These are phyloP conservation scores for Straminergon stramineum DNA, from an alignment of 225 moss, liverwort and hornwort species.

Conservation along the genomic window DNA sequence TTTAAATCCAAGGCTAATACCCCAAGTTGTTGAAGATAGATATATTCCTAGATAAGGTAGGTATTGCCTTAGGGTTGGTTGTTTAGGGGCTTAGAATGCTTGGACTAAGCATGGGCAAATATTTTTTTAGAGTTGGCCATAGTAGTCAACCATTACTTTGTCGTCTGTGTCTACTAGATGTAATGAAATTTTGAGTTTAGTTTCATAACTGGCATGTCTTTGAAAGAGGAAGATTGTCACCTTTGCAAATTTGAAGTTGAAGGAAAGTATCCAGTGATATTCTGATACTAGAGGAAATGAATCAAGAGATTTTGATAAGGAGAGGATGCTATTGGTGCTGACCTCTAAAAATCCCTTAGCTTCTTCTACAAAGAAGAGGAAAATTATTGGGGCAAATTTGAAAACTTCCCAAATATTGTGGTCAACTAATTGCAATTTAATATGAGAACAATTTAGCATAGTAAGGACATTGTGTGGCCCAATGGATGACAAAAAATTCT, in stretches of 20 bases:
- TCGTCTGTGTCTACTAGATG: accelerated
- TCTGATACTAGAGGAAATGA: background rate
- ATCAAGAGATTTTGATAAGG: accelerated
- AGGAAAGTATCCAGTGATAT: accelerated
- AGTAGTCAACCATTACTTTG: accelerated
- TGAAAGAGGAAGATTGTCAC: background rate
- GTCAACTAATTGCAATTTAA: background rate
- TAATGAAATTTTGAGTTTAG: background rate
- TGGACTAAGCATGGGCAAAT: accelerated
- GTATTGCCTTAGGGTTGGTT: background rate
- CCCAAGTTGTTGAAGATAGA: accelerated
- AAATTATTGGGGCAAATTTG: accelerated
- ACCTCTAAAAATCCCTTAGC: accelerated
- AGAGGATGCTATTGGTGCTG: accelerated
- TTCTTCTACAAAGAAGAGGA: accelerated
- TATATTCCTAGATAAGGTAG: background rate
- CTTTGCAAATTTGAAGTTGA: background rate
- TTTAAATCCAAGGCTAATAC: background rate
- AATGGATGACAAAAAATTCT: background rate
- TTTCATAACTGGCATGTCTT: accelerated
- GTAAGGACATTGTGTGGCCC: accelerated
- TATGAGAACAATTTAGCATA: accelerated
- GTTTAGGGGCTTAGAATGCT: accelerated
- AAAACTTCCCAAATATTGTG: accelerated
- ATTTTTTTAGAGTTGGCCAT: background rate